A percentile compares a stretch with the other conserved stretches of the same genome.
phyloP scores from a whole-genome alignment of 345 rosid genomes.

The Xanthoceras sorbifolium region DNA sequence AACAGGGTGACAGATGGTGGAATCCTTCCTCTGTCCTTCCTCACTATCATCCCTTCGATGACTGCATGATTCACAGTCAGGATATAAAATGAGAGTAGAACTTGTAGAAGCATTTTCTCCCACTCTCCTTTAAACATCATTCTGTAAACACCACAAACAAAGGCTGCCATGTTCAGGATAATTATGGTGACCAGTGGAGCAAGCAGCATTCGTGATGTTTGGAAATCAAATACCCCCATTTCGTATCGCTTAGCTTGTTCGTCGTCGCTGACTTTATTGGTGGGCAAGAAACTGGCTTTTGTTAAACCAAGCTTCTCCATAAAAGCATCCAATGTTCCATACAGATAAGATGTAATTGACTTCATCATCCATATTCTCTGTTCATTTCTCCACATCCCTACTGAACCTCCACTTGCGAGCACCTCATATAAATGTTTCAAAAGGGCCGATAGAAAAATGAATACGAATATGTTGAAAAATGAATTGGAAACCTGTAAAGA shows the following conservation, averaged over 20 bases:
- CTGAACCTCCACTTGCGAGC: slow-evolving; percentile 23
- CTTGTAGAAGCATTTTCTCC: slow-evolving; percentile 29
- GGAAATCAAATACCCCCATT: slow-evolving; percentile 43
- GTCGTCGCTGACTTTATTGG: slow-evolving; percentile 31
- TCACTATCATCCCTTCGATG: slow-evolving; percentile 46
- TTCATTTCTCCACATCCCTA: slow-evolving; percentile 32
- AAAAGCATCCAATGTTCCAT: slow-evolving; percentile 39
- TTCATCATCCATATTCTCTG: slow-evolving; percentile 48
- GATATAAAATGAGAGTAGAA: slow-evolving; percentile 36
- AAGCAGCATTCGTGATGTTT: slow-evolving; percentile 34
- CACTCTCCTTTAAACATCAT: slow-evolving; percentile 18
- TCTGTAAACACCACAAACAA: slow-evolving; percentile 35
- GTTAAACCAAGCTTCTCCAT: slow-evolving; percentile 29
- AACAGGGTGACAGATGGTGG: slow-evolving; percentile 25
- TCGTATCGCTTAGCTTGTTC: slow-evolving; percentile 34
- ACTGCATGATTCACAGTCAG: slow-evolving; percentile 32
- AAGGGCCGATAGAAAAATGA: slow-evolving; percentile 30
- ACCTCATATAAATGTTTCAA: slow-evolving; percentile 34
- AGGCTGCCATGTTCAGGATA: slow-evolving; percentile 32
- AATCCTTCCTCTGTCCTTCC: slow-evolving; percentile 48
- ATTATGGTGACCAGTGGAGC: slow-evolving; percentile 35
- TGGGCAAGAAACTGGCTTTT: slow-evolving; percentile 42
- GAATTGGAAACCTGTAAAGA: slow-evolving; percentile 30
- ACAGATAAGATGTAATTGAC: slow-evolving; percentile 23
- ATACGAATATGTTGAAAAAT: slow-evolving; percentile 19